Conservation (phyloP, 2,329 filamentous ascomycete genomes). For the Aspergillus japonicus region DNA sequence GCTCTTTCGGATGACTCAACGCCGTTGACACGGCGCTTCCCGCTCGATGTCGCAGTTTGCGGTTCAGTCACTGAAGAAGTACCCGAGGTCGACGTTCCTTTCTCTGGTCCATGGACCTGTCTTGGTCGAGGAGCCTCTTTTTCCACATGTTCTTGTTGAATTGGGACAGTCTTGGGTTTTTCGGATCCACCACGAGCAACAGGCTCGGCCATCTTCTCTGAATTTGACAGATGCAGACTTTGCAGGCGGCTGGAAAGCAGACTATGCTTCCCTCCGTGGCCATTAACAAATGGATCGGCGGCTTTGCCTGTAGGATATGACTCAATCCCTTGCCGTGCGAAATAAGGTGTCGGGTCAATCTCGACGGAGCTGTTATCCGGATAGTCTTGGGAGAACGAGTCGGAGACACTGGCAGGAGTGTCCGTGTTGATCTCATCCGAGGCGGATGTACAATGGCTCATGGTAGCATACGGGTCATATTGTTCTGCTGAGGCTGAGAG, state of each 20-base stretch:
- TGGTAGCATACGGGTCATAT: constrained; percentile 36
- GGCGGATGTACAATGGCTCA: constrained; percentile 42
- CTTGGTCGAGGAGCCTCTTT: constrained; percentile 34
- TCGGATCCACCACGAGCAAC: constrained; percentile 26
- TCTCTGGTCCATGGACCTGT: constrained; percentile 22
- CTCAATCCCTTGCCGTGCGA: constrained; percentile 28
- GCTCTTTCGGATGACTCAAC: constrained; percentile 33
- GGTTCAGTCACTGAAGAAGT: constrained; percentile 31
- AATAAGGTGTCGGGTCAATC: constrained; percentile 31
- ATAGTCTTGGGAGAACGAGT: constrained; percentile 40
- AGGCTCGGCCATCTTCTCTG: constrained; percentile 29
- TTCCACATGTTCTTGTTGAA: constrained; percentile 22
- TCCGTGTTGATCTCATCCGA: constrained; percentile 40
- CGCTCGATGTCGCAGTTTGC: constrained; percentile 29
- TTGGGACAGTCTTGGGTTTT: constrained; percentile 21
- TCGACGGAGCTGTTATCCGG: constrained; percentile 39
- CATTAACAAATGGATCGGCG: constrained; percentile 23
- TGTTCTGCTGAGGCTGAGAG: constrained; percentile 33
- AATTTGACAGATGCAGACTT: constrained; percentile 38
- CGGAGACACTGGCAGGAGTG: constrained; percentile 39
- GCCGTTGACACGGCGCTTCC: constrained; percentile 34
- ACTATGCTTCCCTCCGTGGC: constrained; percentile 30
- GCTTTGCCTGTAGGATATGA: constrained; percentile 17
- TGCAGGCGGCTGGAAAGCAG: constrained; percentile 40
- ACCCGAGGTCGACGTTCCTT: constrained; percentile 23